A percentile compares a stretch with the other conserved stretches of the same genome.
These are phyloP conservation scores for Exophiala oligosperma DNA, from an alignment of 2,329 filamentous ascomycete genomes.

Conservation along the genomic window DNA sequence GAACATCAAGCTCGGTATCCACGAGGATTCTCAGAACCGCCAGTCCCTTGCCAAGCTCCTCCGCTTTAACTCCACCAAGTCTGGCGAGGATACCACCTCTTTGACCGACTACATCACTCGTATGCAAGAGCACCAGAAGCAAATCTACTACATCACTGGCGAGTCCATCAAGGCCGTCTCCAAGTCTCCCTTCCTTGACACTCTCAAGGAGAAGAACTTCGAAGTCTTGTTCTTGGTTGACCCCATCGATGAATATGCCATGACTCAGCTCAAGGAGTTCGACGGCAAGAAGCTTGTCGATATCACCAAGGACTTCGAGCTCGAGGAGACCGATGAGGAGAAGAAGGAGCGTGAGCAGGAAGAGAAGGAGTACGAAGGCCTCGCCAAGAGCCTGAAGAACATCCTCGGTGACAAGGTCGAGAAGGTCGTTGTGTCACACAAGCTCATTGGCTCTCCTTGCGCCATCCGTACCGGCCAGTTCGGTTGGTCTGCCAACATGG, in stretches of 20 bases:
- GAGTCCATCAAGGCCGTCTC: conserved; percentile 97
- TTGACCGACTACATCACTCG: conserved; percentile 97
- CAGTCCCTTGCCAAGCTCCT: conserved; percentile 91
- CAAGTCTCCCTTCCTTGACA: conserved; percentile 98
- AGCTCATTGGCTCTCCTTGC: conserved; percentile 90
- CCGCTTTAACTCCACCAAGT: conserved; percentile 98
- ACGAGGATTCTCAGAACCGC: conserved; percentile 99
- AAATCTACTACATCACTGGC: conserved; percentile 99
- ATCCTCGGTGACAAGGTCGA: conserved; percentile 98
- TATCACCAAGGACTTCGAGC: conserved; percentile 99
- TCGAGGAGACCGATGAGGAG: conserved; percentile 99
- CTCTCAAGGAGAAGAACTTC: conserved; percentile 98
- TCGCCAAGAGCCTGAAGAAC: conserved; percentile 98
- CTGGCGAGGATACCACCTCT: conserved; percentile 91
- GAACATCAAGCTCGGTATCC: conserved; percentile 99
- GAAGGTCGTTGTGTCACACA: conserved; percentile 99
- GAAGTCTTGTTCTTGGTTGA: conserved; percentile 99
- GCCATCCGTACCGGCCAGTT: conserved; percentile 99
- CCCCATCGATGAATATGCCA: conserved; percentile 98
- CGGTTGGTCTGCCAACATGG: conserved; percentile 99
- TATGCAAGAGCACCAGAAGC: conserved; percentile 99
- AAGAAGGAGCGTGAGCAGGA: conserved; percentile 92
- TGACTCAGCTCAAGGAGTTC: conserved; percentile 99
- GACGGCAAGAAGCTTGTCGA: conserved; percentile 99
- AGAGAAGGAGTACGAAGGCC: conserved; percentile 96